phyloP scores from a whole-genome alignment of 2,329 filamentous ascomycete species.

The Aspergillus ruber region DNA sequence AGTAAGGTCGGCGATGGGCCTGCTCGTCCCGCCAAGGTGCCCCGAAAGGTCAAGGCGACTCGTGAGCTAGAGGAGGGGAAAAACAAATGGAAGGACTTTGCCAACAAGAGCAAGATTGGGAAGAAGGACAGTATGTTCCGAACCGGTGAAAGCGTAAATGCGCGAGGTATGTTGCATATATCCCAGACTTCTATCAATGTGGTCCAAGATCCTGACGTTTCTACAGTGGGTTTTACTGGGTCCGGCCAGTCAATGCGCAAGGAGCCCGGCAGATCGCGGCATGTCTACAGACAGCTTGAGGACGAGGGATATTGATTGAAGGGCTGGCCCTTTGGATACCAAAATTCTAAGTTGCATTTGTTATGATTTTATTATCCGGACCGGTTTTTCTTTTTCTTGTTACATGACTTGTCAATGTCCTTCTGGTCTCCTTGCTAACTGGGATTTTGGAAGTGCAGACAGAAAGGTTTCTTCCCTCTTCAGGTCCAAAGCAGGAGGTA shows the following conservation, averaged over 20 bases:
- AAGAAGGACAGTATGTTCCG: conserved; percentile 98
- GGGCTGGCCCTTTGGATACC: background rate
- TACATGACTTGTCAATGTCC: conserved; percentile 4
- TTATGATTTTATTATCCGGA: background rate
- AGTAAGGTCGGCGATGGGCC: conserved; percentile 57
- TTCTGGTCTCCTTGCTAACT: conserved; percentile 15
- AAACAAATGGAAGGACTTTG: conserved; percentile 92
- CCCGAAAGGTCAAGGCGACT: conserved; percentile 76
- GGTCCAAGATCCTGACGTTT: conserved; percentile 17
- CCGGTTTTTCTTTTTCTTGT: conserved; percentile 2
- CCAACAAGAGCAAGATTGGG: conserved; percentile 60
- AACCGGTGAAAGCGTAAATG: conserved; percentile 77
- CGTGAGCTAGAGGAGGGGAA: conserved; percentile 88
- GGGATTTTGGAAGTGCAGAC: conserved; percentile 8
- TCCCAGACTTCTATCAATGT: background rate
- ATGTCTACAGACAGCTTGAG: conserved; percentile 74
- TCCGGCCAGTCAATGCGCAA: conserved; percentile 95
- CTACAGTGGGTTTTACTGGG: conserved; percentile 84
- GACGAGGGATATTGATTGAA: conserved; percentile 51
- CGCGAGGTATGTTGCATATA: conserved; percentile 60
- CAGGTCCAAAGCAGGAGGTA: background rate
- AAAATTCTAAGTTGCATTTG: background rate
- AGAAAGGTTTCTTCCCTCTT: conserved; percentile 2
- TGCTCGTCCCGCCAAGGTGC: conserved; percentile 58
- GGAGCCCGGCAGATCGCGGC: conserved; percentile 72